Conservation (phyloP, 352 stramenopile genomes). For the Phytophthora kernoviae region DNA sequence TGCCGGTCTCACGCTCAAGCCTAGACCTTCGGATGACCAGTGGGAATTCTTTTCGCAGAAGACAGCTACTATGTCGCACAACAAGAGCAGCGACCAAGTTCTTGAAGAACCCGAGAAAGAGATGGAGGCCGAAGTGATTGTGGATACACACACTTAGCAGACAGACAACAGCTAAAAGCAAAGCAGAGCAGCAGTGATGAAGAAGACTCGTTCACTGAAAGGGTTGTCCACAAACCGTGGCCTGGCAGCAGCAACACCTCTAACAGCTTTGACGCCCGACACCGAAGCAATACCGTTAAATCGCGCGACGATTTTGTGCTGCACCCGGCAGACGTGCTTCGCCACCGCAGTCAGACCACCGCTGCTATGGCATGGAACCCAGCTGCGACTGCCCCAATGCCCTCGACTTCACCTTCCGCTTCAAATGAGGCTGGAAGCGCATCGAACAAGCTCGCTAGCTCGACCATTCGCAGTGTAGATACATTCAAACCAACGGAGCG, state of each 20-base stretch:
- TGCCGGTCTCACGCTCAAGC: slow-evolving; percentile 51
- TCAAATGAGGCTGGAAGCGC: slow-evolving; percentile 15
- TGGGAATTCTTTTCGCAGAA: slow-evolving; percentile 19
- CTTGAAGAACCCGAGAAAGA: slow-evolving; percentile 19
- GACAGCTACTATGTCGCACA: slow-evolving; percentile 6
- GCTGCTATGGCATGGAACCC: slow-evolving; percentile 23
- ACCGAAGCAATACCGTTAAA: slow-evolving; percentile 23
- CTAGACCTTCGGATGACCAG: slow-evolving; percentile 26
- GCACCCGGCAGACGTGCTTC: slow-evolving; percentile 33
- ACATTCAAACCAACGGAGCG: slow-evolving; percentile 3
- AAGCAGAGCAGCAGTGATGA: slow-evolving; percentile 9
- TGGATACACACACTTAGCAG: no score
- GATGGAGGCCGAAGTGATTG: slow-evolving; percentile 4
- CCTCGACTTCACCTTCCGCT: slow-evolving; percentile 5
- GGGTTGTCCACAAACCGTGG: slow-evolving; percentile 16
- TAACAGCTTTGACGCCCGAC: slow-evolving; percentile 10
- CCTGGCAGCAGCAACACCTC: slow-evolving; percentile 8
- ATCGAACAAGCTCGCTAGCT: slow-evolving; percentile 20
- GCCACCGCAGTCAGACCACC: slow-evolving; percentile 35
- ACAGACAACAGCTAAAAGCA: neutral
- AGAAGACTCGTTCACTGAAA: slow-evolving; percentile 10
- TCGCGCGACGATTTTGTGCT: slow-evolving; percentile 21
- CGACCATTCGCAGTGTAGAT: slow-evolving; percentile 10
- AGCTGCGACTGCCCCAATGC: slow-evolving; percentile 23
- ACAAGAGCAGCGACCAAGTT: slow-evolving; percentile 24